phyloP scores from a whole-genome alignment of 352 stramenopile species.

The Phytophthora meadii region DNA sequence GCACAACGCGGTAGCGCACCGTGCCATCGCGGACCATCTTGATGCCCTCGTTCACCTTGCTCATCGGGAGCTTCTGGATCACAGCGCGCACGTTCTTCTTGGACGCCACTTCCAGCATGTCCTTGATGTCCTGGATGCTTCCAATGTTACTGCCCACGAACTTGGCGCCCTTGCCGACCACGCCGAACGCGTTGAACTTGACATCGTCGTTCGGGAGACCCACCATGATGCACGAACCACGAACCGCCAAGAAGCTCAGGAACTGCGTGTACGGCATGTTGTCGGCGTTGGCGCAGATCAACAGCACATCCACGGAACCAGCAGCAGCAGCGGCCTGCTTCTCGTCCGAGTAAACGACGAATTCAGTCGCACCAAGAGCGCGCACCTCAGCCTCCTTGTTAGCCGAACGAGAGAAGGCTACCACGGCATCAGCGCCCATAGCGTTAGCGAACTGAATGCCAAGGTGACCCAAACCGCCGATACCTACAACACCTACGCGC shows the following conservation, averaged over 20 bases:
- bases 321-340: constrained; percentile 37
- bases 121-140: constrained; percentile 77
- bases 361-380: constrained; percentile 65
- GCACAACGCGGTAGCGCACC: constrained; percentile 53
- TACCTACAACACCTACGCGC: constrained; percentile 75
- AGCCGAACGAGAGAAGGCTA: constrained; percentile 68
- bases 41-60: constrained; percentile 55
- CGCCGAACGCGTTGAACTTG: constrained; percentile 51
- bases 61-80: constrained; percentile 62
- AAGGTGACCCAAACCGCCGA: constrained; percentile 88
- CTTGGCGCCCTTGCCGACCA: constrained; percentile 50
- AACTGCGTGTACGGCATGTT: constrained; percentile 61
- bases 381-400: constrained; percentile 66
- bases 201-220: constrained; percentile 69
- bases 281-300: constrained; percentile 71
- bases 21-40: constrained; percentile 46
- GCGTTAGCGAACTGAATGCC: constrained; percentile 82
- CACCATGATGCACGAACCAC: constrained; percentile 72
- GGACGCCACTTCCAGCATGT: constrained; percentile 86
- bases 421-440: constrained; percentile 58
- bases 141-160: constrained; percentile 83
- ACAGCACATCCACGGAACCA: constrained; percentile 63
- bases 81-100: constrained; percentile 71
- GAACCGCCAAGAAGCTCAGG: constrained; percentile 55
- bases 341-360: constrained; percentile 59